A percentile compares a stretch with the other conserved stretches of the same genome.
These are phyloP conservation scores for Curvularia sp. DNA, from an alignment of 2,329 filamentous ascomycete species.

Conservation along the genomic window DNA sequence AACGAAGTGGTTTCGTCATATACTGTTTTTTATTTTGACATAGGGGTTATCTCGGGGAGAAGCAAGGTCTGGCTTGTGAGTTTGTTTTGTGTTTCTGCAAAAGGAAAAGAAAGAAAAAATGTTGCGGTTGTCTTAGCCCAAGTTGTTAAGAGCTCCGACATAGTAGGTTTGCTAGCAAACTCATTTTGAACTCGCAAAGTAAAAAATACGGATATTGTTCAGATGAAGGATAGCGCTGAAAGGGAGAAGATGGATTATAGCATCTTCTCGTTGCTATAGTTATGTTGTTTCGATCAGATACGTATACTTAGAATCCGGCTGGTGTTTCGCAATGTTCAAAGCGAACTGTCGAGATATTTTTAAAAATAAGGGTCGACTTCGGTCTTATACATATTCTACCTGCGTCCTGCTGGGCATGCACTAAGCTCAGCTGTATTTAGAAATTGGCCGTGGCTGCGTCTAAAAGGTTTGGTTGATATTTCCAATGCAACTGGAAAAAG, in stretches of 20 bases:
- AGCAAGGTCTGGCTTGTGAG: neutral
- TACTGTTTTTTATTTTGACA: neutral
- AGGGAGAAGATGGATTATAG: too few relatives aligned
- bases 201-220: neutral
- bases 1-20: neutral
- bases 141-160: too few relatives aligned
- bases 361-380: neutral
- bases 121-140: neutral
- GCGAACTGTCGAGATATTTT: neutral
- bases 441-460: neutral
- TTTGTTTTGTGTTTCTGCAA: neutral
- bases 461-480: neutral
- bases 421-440: neutral
- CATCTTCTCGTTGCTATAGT: neutral
- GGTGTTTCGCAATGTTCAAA: neutral
- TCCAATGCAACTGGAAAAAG: neutral
- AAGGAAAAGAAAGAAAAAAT: too few relatives aligned
- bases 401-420: neutral
- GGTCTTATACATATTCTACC: neutral
- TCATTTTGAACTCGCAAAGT: neutral
- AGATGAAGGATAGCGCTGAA: neutral
- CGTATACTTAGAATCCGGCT: neutral
- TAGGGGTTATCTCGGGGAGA: neutral
- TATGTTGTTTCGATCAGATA: neutral
- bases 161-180: neutral